Percentiles rank a stretch among this genome's conserved stretches.
Evolutionary conservation across 306 rosid genomes (phyloP).

Genomic region (Quercus aquifolioides): DNA sequence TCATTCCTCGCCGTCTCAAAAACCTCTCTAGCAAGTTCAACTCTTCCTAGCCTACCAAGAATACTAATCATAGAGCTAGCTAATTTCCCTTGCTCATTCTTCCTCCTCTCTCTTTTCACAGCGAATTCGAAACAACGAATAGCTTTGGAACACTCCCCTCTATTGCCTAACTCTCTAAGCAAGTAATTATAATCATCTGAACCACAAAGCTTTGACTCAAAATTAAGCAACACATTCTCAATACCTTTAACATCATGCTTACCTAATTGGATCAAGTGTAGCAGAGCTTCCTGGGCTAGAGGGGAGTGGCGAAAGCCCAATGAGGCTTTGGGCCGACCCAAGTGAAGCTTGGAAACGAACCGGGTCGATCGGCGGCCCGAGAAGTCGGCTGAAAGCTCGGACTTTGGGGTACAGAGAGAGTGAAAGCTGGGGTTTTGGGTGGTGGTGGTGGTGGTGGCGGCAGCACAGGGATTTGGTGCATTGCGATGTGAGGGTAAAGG

Average conservation of each 20-base stretch:
- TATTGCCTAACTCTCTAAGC: conserved; percentile 65
- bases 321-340: conserved; percentile 54
- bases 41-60: conserved; percentile 83
- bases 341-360: conserved; percentile 68
- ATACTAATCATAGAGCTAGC: conserved; percentile 85
- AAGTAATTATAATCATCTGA: conserved; percentile 69
- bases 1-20: conserved; percentile 54
- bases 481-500: conserved; percentile 21
- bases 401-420: conserved; percentile 40
- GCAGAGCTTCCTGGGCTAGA: conserved; percentile 73
- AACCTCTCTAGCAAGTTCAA: conserved; percentile 55
- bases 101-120: conserved; percentile 47
- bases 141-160: conserved; percentile 58
- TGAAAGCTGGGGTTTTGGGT: conserved; percentile 45
- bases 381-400: conserved; percentile 58
- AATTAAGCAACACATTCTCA: conserved; percentile 49
- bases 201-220: conserved; percentile 52
- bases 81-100: conserved; percentile 61
- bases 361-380: conserved; percentile 85
- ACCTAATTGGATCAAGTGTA: conserved; percentile 42
- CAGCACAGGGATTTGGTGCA: conserved; percentile 29
- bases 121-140: conserved; percentile 66
- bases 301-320: conserved; percentile 48
- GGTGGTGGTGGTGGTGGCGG: conserved; percentile 19
- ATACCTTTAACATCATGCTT: conserved; percentile 40